Conservation (phyloP, 2,329 filamentous ascomycete species). For the Byssochlamys sp. region DNA sequence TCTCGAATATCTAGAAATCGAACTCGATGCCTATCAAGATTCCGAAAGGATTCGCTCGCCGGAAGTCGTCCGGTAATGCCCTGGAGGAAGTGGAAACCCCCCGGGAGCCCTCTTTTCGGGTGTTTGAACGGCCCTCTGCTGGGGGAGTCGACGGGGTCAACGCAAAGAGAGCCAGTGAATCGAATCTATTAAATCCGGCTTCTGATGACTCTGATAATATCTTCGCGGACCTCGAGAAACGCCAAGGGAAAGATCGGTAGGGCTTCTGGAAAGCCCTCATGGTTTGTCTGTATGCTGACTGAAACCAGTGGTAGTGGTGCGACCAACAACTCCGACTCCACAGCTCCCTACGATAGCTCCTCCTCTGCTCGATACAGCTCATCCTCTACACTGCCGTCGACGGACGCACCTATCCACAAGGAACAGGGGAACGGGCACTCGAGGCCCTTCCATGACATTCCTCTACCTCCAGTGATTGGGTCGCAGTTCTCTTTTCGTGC, state of each 20-base stretch:
- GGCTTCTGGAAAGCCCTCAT: not conserved
- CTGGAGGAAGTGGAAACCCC: slow-evolving; percentile 39
- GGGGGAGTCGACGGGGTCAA: slow-evolving; percentile 35
- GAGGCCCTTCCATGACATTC: slow-evolving; percentile 32
- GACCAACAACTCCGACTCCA: slow-evolving; percentile 40
- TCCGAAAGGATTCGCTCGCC: slow-evolving; percentile 44
- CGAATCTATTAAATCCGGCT: slow-evolving; percentile 25
- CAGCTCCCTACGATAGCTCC: slow-evolving; percentile 37
- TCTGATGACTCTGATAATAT: slow-evolving; percentile 32
- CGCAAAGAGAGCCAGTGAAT: slow-evolving; percentile 24
- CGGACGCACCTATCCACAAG: slow-evolving; percentile 36
- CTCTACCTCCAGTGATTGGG: slow-evolving; percentile 32
- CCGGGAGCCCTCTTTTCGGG: slow-evolving; percentile 42
- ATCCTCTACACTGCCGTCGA: slow-evolving; percentile 47
- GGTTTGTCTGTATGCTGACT: slow-evolving; percentile 15
- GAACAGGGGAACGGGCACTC: slow-evolving; percentile 25
- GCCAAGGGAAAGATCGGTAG: slow-evolving; percentile 28
- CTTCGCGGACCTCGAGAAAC: slow-evolving; percentile 25
- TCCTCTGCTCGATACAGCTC: slow-evolving; percentile 46
- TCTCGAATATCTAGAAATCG: not conserved
- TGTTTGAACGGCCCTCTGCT: slow-evolving; percentile 41
- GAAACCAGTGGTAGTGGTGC: slow-evolving; percentile 39
- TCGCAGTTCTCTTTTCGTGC: slow-evolving; percentile 31
- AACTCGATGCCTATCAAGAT: slow-evolving; percentile 46
- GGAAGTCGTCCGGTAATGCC: slow-evolving; percentile 47